Conservation (phyloP, 108 stramenopile species). For the Fragilaria crotonensis region DNA sequence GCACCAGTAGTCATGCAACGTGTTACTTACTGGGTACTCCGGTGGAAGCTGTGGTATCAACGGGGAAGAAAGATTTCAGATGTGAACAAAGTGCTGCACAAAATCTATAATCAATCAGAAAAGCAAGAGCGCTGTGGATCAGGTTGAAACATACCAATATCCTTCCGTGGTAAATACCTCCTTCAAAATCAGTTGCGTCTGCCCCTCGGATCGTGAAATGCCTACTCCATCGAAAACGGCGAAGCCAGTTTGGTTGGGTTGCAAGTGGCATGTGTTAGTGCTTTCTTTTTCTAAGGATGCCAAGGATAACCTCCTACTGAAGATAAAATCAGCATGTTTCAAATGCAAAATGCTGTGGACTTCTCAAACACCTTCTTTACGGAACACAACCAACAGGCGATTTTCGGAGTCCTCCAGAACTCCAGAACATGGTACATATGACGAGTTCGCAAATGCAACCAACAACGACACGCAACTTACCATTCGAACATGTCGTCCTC, state of each 20-base stretch:
- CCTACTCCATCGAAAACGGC: too few species aligned
- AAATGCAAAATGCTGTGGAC: too few species aligned
- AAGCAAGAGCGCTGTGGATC: too few species aligned
- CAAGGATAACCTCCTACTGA: too few species aligned
- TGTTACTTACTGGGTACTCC: conserved; percentile 37
- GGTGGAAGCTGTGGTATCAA: conserved; percentile 24
- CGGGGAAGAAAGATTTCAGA: neutral
- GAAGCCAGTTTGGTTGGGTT: too few species aligned
- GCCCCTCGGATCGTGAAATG: conserved; percentile 98
- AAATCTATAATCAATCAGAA: neutral
- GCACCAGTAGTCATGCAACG: too few species aligned
- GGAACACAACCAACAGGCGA: too few species aligned
- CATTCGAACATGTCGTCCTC: conserved; percentile 87
- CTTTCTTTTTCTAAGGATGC: too few species aligned
- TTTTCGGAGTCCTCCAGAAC: too few species aligned
- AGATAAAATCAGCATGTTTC: neutral
- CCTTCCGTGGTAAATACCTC: conserved; percentile 95
- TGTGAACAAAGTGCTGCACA: neutral
- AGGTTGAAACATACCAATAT: conserved; percentile 61
- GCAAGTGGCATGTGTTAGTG: too few species aligned
- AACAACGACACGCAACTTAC: conserved; percentile 24
- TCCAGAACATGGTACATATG: conserved; percentile 4
- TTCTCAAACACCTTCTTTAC: too few species aligned
- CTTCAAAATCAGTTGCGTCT: conserved; percentile 77
- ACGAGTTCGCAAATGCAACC: neutral